These are phyloP conservation scores for Strobilomyces confusus DNA, from an alignment of 768 basidiomycete species.

Conservation along the genomic window DNA sequence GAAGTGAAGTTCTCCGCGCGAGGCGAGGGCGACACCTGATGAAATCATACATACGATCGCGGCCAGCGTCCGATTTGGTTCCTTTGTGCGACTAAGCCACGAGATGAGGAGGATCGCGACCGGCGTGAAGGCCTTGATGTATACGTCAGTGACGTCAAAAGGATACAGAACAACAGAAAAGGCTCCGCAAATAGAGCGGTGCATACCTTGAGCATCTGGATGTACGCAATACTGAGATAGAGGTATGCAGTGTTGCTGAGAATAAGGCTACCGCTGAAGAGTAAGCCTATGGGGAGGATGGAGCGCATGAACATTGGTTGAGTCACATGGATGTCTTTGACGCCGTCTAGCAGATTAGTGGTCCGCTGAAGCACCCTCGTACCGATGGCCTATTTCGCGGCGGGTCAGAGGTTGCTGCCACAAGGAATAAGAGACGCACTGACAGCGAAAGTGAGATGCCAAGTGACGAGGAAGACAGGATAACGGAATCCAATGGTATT, in stretches of 20 bases:
- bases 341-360: constrained; percentile 74
- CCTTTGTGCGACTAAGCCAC: constrained; percentile 84
- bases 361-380: constrained; percentile 82
- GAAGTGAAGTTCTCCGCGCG: constrained; percentile 84
- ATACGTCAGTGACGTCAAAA: not conserved
- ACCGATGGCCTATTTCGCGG: constrained; percentile 57
- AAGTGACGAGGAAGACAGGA: constrained; percentile 92
- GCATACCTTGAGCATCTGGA: constrained; percentile 91
- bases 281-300: constrained; percentile 89
- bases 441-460: constrained; percentile 70
- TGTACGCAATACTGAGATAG: constrained; percentile 87
- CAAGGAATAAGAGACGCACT: constrained; percentile 21
- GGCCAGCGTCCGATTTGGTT: constrained; percentile 76
- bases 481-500: constrained; percentile 79
- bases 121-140: constrained; percentile 75
- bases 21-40: constrained; percentile 82
- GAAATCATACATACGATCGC: constrained; percentile 91
- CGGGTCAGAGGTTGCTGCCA: constrained; percentile 9
- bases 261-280: constrained; percentile 91
- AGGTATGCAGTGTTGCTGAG: constrained; percentile 92
- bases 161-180: not conserved
- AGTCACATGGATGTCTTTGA: constrained; percentile 75
- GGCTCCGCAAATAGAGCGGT: not conserved
- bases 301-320: constrained; percentile 74
- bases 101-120: constrained; percentile 92